Evolutionary conservation across 306 rosid genomes (phyloP).

Genomic region (Mimosa pudica): DNA sequence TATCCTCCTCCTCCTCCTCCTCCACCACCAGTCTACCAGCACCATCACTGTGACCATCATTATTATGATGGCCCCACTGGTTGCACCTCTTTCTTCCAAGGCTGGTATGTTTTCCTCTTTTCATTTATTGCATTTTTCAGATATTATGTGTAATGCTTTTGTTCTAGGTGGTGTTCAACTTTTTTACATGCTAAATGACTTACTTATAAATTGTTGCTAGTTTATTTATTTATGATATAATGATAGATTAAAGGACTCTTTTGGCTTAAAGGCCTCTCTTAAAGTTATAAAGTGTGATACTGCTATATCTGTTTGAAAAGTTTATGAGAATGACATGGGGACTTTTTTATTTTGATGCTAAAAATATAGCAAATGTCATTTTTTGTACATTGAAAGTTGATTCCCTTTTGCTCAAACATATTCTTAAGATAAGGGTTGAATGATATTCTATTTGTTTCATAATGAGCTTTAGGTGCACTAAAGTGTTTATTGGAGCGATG

Average conservation of each 20-base stretch:
- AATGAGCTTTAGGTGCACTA: background rate
- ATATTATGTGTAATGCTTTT: background rate
- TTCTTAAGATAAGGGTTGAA: background rate
- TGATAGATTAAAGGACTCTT: no score
- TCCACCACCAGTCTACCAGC: constrained; percentile 45
- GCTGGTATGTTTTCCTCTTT: constrained; percentile 56
- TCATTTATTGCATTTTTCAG: background rate
- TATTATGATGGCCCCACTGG: constrained; percentile 41
- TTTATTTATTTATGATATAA: no score
- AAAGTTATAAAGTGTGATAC: background rate
- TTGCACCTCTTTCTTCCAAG: constrained; percentile 54
- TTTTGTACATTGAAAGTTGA: background rate
- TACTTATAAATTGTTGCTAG: no score
- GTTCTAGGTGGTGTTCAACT: background rate
- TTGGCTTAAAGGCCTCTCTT: background rate
- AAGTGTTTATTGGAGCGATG: background rate
- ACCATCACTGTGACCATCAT: constrained; percentile 55
- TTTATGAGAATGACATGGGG: background rate
- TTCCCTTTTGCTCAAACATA: background rate
- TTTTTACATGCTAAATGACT: background rate
- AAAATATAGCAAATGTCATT: background rate
- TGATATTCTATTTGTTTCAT: background rate
- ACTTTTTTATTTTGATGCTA: background rate
- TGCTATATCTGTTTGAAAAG: background rate
- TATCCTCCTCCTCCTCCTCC: constrained; percentile 58